A percentile compares a stretch with the other conserved stretches of the same genome.
Evolutionary conservation across 441 rosid species (phyloP).

Genomic region (Pelargonium cotyledonis): DNA sequence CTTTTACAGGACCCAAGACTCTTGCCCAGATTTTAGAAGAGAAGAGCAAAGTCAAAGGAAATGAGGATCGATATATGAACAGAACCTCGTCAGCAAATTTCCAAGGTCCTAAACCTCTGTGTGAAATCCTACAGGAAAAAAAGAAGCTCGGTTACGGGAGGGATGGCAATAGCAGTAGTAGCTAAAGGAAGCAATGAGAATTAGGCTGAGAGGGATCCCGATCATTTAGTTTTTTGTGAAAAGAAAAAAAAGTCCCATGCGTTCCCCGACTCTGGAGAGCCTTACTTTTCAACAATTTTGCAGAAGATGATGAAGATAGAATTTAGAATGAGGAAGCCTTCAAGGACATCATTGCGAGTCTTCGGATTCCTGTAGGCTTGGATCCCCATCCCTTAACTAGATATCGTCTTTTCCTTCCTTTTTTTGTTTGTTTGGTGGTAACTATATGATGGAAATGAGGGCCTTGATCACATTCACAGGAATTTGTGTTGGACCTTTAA

Average conservation of each 20-base stretch:
- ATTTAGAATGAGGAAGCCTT: background rate
- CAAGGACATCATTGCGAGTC: background rate
- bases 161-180: constrained; percentile 14
- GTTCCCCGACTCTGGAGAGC: background rate
- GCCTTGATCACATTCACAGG: background rate
- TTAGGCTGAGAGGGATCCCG: background rate
- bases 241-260: background rate
- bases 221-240: too few relatives aligned
- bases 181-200: background rate
- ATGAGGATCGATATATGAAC: constrained; percentile 12
- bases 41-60: constrained; percentile 31
- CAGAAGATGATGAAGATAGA: constrained; percentile 5
- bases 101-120: constrained; percentile 46
- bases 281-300: background rate
- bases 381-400: background rate
- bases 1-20: constrained; percentile 49
- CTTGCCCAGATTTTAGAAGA: constrained; percentile 52
- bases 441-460: background rate
- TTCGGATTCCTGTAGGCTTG: background rate
- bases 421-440: background rate
- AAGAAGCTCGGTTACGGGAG: constrained; percentile 15
- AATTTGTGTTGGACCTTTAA: background rate
- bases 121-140: constrained; percentile 49
- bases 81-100: constrained; percentile 27
- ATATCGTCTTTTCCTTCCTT: constrained; percentile 2